Evolutionary conservation across 805 yeast species (phyloP), one percentile per base, ranked within the genome.

Genomic region (Yarrowia phangngaensis): DNA sequence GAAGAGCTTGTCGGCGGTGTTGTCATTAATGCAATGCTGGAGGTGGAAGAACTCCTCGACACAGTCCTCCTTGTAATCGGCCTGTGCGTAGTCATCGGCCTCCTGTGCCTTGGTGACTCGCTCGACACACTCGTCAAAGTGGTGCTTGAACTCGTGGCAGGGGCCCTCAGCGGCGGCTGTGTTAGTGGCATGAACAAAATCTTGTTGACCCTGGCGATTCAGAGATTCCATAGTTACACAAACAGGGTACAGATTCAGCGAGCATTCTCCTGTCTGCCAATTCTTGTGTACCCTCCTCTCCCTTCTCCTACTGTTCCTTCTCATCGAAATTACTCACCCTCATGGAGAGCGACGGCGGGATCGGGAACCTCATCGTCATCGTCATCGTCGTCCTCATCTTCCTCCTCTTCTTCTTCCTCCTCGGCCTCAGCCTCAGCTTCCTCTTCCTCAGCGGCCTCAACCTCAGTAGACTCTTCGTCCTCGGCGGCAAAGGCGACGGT

Each of bases 41-140:
- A 89, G 75, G 71, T 92, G 97, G 87, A 90, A 90, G 69, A 84
- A 90, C 71, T 90, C 98, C 71, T 90, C 97, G 54, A 90, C 83
- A 76, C 98, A 90, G 71, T 90, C 97, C 74, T 90, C 98, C 72
- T 90, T 90, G 75, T 86, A 75, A 8, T 74, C 80, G 61, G 76
- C 77, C 52, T 83, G 81, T 20, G 70, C 95, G 66, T 90, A 89
- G 59, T 73, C 95, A 58, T 77, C 83, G 64, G 85, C 89, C 71
- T 88, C 86, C 73, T 74, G 76, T 60, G 80, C 95, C 67, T 81
- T 78, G 56, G 92, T 80, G 56, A 90, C 97, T 74, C 97, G 87
- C 71, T 85, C 97, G 53, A 80, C 80, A 77, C 98, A 90, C 70
- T 89, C 96, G 55, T 84, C 80, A 71, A 82, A 88, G 71, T 89